Evolutionary conservation across 1,139 yeast species (phyloP), one percentile per base, ranked within the genome.

Genomic region (Magnusiomyces suaveolens): DNA sequence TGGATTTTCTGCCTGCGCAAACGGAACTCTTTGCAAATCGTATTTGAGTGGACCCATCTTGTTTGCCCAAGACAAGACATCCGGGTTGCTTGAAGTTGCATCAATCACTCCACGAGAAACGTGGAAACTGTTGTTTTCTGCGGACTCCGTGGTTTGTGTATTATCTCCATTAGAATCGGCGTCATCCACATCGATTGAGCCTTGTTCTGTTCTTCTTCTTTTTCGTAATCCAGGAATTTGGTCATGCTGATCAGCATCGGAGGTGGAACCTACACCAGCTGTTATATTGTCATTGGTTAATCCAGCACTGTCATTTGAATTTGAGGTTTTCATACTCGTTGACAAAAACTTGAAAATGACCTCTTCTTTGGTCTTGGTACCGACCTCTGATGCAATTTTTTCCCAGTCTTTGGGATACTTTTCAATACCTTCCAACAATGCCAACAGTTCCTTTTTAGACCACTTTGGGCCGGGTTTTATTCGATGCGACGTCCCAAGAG

Each of bases 1-100:
- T 1, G 99, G 98, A 67, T 92, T 92, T 63, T 92, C 97, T 29
- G 84, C 81, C 46, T 88, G 80, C 52, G 88, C 82, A 50, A 87
- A 83, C 6, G 97, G 96, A 56, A 90, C 76, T 52, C 69, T 70
- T 65, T 84, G 84, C 2, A 94, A 83, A 2, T 92, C 84, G 69
- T 79, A 89, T 56, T 47, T 66, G 64, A 90, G 75, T n/a, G 95
- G 84, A 0, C 90, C 90, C 29, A 82, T 66, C 41, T 75, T 72
- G 20, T 74, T 74, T 16, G 43, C 44, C 43, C 25, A 50, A 24
- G 36, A n/a, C 2, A 39, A 41, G 46, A n/a, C 50, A 49, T 14
- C 26, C 43, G 21, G 33, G 54, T 21, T 43, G 29, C 23, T 48
- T 6, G 47, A 23, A 24, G 38, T 32, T 4, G 29, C 53, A 6